Evolutionary conservation across 2,329 filamentous ascomycete genomes (phyloP).

Genomic region (Ophiocordyceps camponoti-leonardi): DNA sequence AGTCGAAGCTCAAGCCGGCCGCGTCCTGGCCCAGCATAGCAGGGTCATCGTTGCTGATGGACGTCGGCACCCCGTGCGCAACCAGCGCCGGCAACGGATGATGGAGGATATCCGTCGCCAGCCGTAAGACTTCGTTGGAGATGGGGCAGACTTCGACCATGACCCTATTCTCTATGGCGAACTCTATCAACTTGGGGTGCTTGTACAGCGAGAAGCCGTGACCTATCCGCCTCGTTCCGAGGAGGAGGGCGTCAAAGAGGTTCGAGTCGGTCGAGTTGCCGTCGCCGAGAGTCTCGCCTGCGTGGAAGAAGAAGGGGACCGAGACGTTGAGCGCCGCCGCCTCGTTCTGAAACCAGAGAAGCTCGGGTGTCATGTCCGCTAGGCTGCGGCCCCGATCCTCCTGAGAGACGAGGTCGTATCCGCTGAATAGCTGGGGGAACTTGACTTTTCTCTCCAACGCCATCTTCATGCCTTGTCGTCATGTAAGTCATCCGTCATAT

Average conservation of each 20-base stretch:
- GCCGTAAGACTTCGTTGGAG: neutral
- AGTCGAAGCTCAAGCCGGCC: neutral
- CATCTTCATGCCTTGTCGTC: neutral
- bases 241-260: neutral
- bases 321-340: neutral
- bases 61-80: constrained; percentile 1
- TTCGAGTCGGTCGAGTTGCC: neutral
- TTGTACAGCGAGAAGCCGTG: neutral
- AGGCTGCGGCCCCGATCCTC: neutral
- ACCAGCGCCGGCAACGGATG: neutral
- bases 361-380: neutral
- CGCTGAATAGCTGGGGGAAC: neutral
- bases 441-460: neutral
- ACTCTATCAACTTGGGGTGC: neutral
- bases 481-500: too few species aligned
- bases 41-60: neutral
- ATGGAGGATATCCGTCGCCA: neutral
- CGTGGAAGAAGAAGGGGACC: constrained; percentile 1
- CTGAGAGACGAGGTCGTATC: neutral
- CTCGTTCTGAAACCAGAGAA: neutral
- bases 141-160: neutral
- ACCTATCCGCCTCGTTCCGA: neutral
- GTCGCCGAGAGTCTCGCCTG: neutral
- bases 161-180: neutral
- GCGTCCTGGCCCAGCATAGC: neutral